phyloP scores from a whole-genome alignment of 2,329 filamentous ascomycete species.

The Alternaria tenuissima region DNA sequence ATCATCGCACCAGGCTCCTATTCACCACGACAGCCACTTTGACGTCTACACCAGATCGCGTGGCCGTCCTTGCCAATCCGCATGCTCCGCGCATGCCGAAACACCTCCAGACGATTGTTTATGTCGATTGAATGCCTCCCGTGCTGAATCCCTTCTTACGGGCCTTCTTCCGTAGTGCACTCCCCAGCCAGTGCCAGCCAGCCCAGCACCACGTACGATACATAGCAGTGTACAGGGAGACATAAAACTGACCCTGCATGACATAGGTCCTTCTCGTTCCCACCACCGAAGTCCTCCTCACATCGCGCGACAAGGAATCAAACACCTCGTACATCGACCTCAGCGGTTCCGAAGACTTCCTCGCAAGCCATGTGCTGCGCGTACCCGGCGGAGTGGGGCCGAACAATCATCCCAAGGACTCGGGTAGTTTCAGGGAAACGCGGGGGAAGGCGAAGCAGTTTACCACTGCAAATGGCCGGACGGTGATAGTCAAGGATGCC shows the following conservation, averaged over 20 bases:
- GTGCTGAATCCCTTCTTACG: constrained; percentile 93
- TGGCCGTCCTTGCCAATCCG: constrained; percentile 32
- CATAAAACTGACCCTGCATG: constrained; percentile 9
- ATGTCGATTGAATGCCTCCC: constrained; percentile 84
- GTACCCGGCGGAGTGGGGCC: constrained; percentile 67
- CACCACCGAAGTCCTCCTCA: constrained; percentile 88
- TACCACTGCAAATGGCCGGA: constrained; percentile 89
- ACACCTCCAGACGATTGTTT: constrained; percentile 23
- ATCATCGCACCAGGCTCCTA: constrained; percentile 34
- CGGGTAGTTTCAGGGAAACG: constrained; percentile 74
- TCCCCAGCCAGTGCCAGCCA: constrained; percentile 89
- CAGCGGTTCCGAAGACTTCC: constrained; percentile 89
- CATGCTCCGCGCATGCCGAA: constrained; percentile 39
- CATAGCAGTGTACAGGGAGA: background rate
- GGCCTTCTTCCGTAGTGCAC: constrained; percentile 97
- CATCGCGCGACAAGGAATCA: constrained; percentile 85
- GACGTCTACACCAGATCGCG: constrained; percentile 27
- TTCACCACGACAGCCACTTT: constrained; percentile 23
- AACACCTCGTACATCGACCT: constrained; percentile 80
- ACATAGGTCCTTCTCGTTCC: constrained; percentile 83
- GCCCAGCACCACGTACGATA: constrained; percentile 79
- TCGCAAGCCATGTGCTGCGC: constrained; percentile 94
- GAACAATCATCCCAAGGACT: constrained; percentile 60
- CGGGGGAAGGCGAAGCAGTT: constrained; percentile 95
- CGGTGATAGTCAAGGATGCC: constrained; percentile 91